These are phyloP conservation scores for Curvularia sp. DNA, from an alignment of 2,329 filamentous ascomycete genomes.

Conservation along the genomic window DNA sequence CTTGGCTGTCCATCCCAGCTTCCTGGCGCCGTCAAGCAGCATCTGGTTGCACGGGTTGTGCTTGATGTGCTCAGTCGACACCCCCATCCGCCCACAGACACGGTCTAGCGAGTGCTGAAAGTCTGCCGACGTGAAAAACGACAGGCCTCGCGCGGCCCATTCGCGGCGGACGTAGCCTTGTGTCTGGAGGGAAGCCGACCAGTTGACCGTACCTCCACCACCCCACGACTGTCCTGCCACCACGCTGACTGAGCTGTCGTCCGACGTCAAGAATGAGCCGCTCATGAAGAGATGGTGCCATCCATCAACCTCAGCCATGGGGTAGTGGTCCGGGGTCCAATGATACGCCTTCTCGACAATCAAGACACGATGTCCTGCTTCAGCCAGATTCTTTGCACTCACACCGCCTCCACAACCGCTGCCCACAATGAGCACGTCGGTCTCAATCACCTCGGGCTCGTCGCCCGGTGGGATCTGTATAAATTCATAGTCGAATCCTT, in stretches of 20 bases:
- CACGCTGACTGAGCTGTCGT: conserved; percentile 62
- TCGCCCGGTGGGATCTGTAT: conserved; percentile 65
- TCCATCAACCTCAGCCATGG: conserved; percentile 72
- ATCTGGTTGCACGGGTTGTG: conserved; percentile 77
- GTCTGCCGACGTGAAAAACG: conserved; percentile 74
- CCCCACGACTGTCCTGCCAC: conserved; percentile 78
- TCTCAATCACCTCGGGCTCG: conserved; percentile 68
- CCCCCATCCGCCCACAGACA: conserved; percentile 81
- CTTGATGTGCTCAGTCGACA: conserved; percentile 67
- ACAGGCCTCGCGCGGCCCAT: conserved; percentile 75
- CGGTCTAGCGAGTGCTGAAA: conserved; percentile 82
- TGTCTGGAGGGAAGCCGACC: conserved; percentile 73
- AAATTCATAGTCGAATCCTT: conserved; percentile 66
- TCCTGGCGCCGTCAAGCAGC: conserved; percentile 76
- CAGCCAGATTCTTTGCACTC: conserved; percentile 78
- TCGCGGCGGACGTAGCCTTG: conserved; percentile 80
- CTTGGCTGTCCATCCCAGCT: conserved; percentile 74
- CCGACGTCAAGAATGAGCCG: conserved; percentile 64
- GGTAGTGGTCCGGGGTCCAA: conserved; percentile 74
- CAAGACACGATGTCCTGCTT: conserved; percentile 76
- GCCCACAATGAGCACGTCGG: conserved; percentile 85
- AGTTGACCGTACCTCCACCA: conserved; percentile 88
- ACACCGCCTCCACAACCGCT: conserved; percentile 88
- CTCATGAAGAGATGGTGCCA: conserved; percentile 73
- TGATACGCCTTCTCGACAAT: conserved; percentile 86